Evolutionary conservation across 495 filamentous ascomycete genomes (phyloP).

Genomic region (Aspergillus asperescens): DNA sequence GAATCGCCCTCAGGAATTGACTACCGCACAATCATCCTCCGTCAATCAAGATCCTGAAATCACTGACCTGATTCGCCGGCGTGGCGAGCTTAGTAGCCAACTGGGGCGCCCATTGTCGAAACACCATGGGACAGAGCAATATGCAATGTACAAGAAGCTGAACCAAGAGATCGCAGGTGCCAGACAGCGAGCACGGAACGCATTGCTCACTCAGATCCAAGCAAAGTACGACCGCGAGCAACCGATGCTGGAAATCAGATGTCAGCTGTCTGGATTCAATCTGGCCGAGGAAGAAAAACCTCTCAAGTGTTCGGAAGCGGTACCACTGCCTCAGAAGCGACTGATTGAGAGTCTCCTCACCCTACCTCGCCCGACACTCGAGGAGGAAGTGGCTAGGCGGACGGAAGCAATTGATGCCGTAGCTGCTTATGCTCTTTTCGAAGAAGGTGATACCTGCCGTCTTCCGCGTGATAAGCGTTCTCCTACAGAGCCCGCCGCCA

Average conservation of each 20-base stretch:
- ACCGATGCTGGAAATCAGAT: slow-evolving; percentile 25
- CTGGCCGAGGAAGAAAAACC: slow-evolving; percentile 22
- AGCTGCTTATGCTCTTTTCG: slow-evolving; percentile 29
- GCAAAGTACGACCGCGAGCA: slow-evolving; percentile 25
- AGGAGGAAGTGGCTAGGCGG: slow-evolving; percentile 28
- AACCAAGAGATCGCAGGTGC: slow-evolving; percentile 21
- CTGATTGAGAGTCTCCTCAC: slow-evolving; percentile 30
- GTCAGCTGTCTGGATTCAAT: slow-evolving; percentile 21
- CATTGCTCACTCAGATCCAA: slow-evolving; percentile 26
- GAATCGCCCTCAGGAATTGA: slow-evolving; percentile 28
- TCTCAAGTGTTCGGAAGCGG: slow-evolving; percentile 20
- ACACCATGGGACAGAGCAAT: slow-evolving; percentile 19
- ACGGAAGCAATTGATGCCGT: slow-evolving; percentile 32
- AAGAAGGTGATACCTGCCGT: slow-evolving; percentile 26
- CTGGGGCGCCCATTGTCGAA: slow-evolving; percentile 18
- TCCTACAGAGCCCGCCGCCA: slow-evolving; percentile 10
- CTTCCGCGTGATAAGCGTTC: slow-evolving; percentile 23
- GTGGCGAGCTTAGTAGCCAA: slow-evolving; percentile 18
- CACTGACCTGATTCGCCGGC: slow-evolving; percentile 17
- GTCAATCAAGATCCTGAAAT: slow-evolving; percentile 26
- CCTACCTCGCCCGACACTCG: slow-evolving; percentile 25
- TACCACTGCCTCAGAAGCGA: slow-evolving; percentile 24
- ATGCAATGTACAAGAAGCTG: slow-evolving; percentile 24
- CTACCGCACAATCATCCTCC: slow-evolving; percentile 23
- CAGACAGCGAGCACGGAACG: slow-evolving; percentile 21